Base-by-base conservation (phyloP, 139 green algal species). In the Chlamydomonas sphaeroides region DNA sequence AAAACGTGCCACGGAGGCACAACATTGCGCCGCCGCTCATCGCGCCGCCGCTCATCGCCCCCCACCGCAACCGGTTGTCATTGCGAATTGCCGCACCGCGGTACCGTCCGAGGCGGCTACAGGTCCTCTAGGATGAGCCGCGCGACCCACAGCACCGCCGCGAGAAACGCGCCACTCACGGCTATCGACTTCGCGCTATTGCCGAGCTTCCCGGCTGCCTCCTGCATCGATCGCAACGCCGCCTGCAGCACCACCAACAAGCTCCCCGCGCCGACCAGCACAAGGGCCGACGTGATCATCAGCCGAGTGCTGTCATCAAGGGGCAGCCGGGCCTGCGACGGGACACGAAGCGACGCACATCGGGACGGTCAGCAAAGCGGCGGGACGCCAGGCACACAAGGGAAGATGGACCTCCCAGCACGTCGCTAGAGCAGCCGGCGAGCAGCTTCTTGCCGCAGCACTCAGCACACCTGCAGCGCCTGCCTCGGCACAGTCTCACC, bases 281-380 rank as follows among this genome's bases (percentile, higher is more conserved):
- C 82, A 17, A 86, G 10, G 17, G 82, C 86, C 15, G 78, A 68
- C 59, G 87, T 36, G 53, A 95, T 70, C 53, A 88, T 48, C 15
- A 80, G 26, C 77, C 89, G 89, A 38, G 88, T 95, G 65, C 86
- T 88, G 28, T 89, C 84, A 33, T 95, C 92, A 70, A 87, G 84
- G 49, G 80, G 59, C 21, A 67, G 80, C 85, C 86, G 79, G 36
- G 26, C 11, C 45, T 10, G 45, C 11, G 45, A 10, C 45, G 45
- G 45, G 45, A 14, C 45, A 53, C 11, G 45, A 14, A 10, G 45
- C 10, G 14, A 53, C 11, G 45, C 45, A 53, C n/a, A n/a, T n/a
- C 45, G 45, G 14, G 14, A 14, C 45, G 45, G 45, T 53, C 45
- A 53, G 45, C 45, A 10, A 53, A 10, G 14, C 45, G n/a, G 61